These are phyloP conservation scores for Cladosporium colombiae DNA, from an alignment of 2,329 filamentous ascomycete species.

Conservation along the genomic window DNA sequence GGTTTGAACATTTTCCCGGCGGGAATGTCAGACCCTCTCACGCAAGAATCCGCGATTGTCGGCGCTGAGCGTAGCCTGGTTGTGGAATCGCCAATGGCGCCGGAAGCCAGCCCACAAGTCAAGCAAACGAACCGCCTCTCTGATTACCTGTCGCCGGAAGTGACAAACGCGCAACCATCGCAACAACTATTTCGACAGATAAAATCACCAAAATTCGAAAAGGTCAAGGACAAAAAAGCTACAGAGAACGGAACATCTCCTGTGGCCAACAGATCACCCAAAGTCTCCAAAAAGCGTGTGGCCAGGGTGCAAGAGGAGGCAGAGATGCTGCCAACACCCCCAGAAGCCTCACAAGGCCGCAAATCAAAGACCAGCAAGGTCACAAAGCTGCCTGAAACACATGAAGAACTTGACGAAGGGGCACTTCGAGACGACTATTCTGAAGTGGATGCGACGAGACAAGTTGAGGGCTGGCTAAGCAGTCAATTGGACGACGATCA, in stretches of 20 bases:
- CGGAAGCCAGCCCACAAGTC: neutral
- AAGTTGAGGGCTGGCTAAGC: slow-evolving; percentile 20
- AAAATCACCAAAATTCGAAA: neutral
- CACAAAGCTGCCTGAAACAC: neutral
- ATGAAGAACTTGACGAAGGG: neutral
- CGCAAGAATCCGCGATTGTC: neutral
- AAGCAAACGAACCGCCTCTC: neutral
- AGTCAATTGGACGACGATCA: slow-evolving; percentile 9
- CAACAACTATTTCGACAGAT: neutral
- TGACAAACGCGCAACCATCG: neutral
- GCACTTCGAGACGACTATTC: neutral
- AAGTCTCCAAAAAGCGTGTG: neutral
- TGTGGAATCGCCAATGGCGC: neutral
- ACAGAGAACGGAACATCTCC: neutral
- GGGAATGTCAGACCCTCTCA: neutral
- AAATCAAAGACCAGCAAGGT: neutral
- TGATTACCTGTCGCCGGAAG: neutral
- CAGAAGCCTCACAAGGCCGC: neutral
- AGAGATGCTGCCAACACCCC: slow-evolving; percentile 3
- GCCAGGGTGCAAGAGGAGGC: neutral
- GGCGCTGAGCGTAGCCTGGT: neutral
- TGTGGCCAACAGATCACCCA: neutral
- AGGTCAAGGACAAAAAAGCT: neutral
- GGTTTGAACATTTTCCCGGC: slow-evolving; percentile 17
- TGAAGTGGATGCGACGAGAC: slow-evolving; percentile 8